phyloP scores from a whole-genome alignment of 495 filamentous ascomycete genomes.

The Lichenothelia convexa region DNA sequence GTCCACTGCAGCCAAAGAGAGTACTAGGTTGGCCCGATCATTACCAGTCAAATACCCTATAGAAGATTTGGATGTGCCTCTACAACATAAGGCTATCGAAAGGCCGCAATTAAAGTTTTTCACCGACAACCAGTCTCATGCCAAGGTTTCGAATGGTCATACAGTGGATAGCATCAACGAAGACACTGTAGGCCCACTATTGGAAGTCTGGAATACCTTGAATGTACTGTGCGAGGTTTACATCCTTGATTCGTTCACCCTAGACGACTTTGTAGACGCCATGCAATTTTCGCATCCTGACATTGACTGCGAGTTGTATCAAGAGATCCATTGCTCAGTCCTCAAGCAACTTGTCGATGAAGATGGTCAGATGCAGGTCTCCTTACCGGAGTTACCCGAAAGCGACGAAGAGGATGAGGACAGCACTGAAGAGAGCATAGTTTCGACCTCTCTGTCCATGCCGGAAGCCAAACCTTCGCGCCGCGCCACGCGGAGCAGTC shows the following conservation, averaged over 20 bases:
- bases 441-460: constrained; percentile 38
- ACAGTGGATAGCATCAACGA: constrained; percentile 44
- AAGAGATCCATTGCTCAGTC: constrained; percentile 80
- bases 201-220: constrained; percentile 89
- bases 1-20: too few relatives aligned
- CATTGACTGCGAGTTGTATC: constrained; percentile 68
- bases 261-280: constrained; percentile 87
- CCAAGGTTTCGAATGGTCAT: constrained; percentile 6
- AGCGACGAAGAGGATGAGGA: constrained; percentile 42
- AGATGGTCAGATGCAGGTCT: constrained; percentile 59
- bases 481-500: constrained; percentile 66
- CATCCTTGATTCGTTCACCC: constrained; percentile 86
- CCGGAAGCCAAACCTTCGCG: constrained; percentile 45
- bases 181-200: constrained; percentile 58
- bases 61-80: constrained; percentile 70
- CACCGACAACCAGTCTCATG: constrained; percentile 28
- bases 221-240: constrained; percentile 93
- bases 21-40: too few relatives aligned
- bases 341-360: constrained; percentile 71
- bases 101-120: constrained; percentile 66
- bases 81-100: constrained; percentile 34
- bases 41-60: constrained; percentile 83
- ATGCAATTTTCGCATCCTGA: constrained; percentile 63
- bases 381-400: constrained; percentile 55
- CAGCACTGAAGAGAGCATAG: constrained; percentile 30